phyloP scores from a whole-genome alignment of 371 early-diverging fungal genomes.

The Apophysomyces ossiformis region DNA sequence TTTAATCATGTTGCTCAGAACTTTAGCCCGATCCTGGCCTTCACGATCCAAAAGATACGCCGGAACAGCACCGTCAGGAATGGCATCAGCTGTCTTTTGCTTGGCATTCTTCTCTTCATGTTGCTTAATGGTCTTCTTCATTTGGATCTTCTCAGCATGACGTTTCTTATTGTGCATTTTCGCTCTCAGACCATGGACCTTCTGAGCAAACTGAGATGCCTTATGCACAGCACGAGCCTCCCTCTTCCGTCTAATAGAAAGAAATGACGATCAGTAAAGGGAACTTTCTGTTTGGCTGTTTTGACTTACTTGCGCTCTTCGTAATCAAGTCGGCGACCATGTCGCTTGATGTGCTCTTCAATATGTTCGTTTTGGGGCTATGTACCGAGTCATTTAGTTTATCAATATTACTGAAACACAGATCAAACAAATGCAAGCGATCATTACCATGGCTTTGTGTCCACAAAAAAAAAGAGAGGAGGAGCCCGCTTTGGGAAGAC shows the following conservation, averaged over 20 bases:
- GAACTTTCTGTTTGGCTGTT: too few species aligned
- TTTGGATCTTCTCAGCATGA: slow-evolving; percentile 99
- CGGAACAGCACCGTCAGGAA: slow-evolving; percentile 97
- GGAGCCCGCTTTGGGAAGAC: background rate
- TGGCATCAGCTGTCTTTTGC: slow-evolving; percentile 85
- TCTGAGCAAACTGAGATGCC: slow-evolving; percentile 91
- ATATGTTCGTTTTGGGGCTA: slow-evolving; percentile 99
- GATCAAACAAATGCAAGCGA: slow-evolving; percentile 19
- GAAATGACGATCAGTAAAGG: background rate
- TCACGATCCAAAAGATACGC: slow-evolving; percentile 99
- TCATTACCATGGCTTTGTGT: slow-evolving; percentile 6
- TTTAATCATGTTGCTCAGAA: slow-evolving; percentile 98
- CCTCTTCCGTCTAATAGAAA: slow-evolving; percentile 84
- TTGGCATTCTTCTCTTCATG: slow-evolving; percentile 96
- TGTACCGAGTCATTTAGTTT: slow-evolving; percentile 37
- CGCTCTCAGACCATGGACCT: slow-evolving; percentile 98
- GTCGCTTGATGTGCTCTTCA: slow-evolving; percentile 98
- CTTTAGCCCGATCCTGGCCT: slow-evolving; percentile 95
- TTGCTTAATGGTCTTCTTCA: slow-evolving; percentile 99
- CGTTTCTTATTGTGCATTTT: slow-evolving; percentile 99
- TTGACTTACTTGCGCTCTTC: slow-evolving; percentile 89
- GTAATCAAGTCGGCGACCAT: slow-evolving; percentile 97
- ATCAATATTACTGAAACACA: slow-evolving; percentile 21
- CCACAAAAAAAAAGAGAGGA: background rate
- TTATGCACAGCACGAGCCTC: slow-evolving; percentile 96